Evolutionary conservation across 2,329 filamentous ascomycete genomes (phyloP), one percentile per base, ranked within the genome.

Genomic region (Botrytis porri): DNA sequence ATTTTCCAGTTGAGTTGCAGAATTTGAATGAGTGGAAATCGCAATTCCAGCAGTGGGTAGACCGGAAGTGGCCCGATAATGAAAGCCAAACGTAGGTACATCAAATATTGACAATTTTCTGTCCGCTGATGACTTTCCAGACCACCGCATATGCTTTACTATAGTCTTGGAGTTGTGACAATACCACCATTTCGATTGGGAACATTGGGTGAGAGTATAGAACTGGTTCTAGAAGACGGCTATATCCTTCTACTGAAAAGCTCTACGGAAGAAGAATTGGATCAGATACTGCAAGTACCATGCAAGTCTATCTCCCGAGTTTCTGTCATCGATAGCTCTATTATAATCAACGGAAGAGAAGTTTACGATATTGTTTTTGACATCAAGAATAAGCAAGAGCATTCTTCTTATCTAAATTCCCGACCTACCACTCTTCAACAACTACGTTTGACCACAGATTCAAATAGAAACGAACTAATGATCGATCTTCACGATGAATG

Each of bases 31-130:
- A 73, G 12, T 80, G 80, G 80, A 75, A 74, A 43, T 51, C 64
- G 16, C 51, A 32, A 14, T 79, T 80, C 32, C 73, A 77, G 29
- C 18, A 48, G 4, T 80, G 77, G 63, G n/a, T 80, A 16, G 77
- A 79, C 54, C 43, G 71, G 2, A 35, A 74, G 20, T 73, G 69
- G 39, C 39, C 64, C 37, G 59, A 65, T n/a, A 64, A 32, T 39
- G 32, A 35, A 54, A 59, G 43, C 14, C 65, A 60, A 60, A 54
- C 59, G 35, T 54, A 51, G 39, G 60, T 35, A 20, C 32, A n/a
- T 32, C 20, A 18, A 35, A 41, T 29, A 61, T n/a, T 29, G 35
- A 41, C 5, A 4, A 18, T 57, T n/a, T 14, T 6, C 9, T 39
- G 29, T 22, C 18, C 18, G 65, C 60, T 73, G 35, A 73, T n/a